These are phyloP conservation scores for Ophiostoma fasciatum DNA, from an alignment of 2,329 filamentous ascomycete species.

Conservation along the genomic window DNA sequence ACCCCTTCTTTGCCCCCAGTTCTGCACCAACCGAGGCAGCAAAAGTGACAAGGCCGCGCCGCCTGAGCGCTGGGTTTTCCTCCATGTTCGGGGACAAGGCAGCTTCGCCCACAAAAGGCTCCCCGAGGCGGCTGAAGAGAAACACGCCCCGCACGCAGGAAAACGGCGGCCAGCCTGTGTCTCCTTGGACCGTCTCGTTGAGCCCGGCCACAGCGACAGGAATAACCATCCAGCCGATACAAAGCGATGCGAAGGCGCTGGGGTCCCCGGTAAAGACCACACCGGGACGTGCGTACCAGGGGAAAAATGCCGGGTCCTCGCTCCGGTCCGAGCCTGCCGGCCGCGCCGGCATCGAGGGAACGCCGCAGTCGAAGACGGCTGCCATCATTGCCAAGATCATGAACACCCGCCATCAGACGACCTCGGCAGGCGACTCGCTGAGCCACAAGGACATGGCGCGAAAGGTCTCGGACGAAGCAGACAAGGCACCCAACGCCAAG, in stretches of 20 bases:
- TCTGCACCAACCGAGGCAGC: neutral
- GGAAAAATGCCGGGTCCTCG: neutral
- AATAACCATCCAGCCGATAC: neutral
- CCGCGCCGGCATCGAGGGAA: neutral
- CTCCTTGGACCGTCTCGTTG: constrained; percentile 1
- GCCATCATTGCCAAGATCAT: constrained; percentile 10
- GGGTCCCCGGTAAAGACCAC: neutral
- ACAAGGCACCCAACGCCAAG: neutral
- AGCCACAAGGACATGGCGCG: neutral
- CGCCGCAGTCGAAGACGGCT: constrained; percentile 9
- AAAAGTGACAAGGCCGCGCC: constrained; percentile 6
- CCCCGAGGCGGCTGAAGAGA: neutral
- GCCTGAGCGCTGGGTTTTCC: constrained; percentile 4
- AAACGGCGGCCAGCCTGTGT: neutral
- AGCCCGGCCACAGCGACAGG: neutral
- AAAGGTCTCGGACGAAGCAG: neutral
- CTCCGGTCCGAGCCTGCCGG: constrained; percentile 2
- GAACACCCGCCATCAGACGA: constrained; percentile 1
- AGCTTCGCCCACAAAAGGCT: neutral
- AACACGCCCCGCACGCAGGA: no score
- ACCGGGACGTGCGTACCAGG: neutral
- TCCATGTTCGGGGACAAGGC: constrained; percentile 6
- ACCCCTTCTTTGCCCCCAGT: constrained; percentile 1
- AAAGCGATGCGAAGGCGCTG: neutral
- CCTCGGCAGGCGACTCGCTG: neutral